Percentiles rank a stretch among this genome's conserved stretches.
These are phyloP conservation scores for Medakamo hakoo DNA, from an alignment of 139 green algal species.

Conservation along the genomic window DNA sequence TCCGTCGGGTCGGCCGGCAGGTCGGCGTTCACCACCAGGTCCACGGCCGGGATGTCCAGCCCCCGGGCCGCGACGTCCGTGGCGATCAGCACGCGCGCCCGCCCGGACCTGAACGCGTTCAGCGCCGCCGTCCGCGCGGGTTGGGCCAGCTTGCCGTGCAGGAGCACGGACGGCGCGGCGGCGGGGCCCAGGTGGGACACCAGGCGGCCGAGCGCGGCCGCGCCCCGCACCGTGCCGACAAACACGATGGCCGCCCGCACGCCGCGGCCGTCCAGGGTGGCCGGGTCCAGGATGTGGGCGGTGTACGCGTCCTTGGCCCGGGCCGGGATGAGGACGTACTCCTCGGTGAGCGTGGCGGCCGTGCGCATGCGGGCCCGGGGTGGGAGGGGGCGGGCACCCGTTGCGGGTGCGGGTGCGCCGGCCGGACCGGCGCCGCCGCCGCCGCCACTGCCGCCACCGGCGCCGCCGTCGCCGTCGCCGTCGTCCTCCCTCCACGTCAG, in stretches of 20 bases:
- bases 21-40: constrained; percentile 92
- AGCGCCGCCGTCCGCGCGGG: constrained; percentile 55
- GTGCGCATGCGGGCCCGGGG: constrained; percentile 81
- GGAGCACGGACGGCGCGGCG: constrained; percentile 21
- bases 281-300: constrained; percentile 56
- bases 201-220: constrained; percentile 36
- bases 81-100: constrained; percentile 54
- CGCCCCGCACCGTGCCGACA: constrained; percentile 30
- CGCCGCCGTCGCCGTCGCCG: no score
- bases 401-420: no score
- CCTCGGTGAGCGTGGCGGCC: constrained; percentile 48
- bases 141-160: constrained; percentile 59
- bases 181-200: constrained; percentile 63
- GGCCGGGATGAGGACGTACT: constrained; percentile 87
- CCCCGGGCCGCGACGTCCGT: constrained; percentile 83
- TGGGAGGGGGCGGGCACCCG: constrained; percentile 56
- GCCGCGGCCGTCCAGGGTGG: constrained; percentile 29
- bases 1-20: constrained; percentile 50
- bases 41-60: constrained; percentile 88
- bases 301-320: constrained; percentile 98
- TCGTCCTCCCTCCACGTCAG: no score
- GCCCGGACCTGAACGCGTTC: constrained; percentile 45
- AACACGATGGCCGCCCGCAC: constrained; percentile 84
- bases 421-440: no score
- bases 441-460: no score